phyloP scores from a whole-genome alignment of 768 basidiomycete species.

The Phallus indusiatus region DNA sequence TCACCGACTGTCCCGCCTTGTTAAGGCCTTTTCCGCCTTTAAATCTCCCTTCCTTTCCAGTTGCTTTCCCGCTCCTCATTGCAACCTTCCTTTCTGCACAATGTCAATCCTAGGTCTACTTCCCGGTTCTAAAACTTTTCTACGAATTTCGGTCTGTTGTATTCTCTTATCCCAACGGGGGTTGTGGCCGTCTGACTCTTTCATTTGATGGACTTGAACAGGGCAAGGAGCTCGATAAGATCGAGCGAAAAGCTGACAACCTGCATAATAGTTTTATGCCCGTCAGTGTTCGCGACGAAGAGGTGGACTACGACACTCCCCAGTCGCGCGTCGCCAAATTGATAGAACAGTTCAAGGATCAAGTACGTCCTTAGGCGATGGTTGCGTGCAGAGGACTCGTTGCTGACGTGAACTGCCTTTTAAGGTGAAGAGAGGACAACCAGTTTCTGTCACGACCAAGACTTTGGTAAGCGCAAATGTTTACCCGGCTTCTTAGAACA shows the following conservation, averaged over 20 bases:
- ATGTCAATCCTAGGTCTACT: conserved; percentile 2
- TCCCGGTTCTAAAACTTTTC: not conserved
- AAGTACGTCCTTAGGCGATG: not conserved
- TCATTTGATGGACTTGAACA: not conserved
- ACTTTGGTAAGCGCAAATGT: not conserved
- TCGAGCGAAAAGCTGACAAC: not conserved
- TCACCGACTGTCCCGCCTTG: no score
- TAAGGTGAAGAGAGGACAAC: conserved; percentile 2
- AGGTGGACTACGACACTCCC: conserved; percentile 6
- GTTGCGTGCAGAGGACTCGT: not conserved
- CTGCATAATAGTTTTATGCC: conserved; percentile 5
- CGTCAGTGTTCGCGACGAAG: not conserved
- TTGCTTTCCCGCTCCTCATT: no score
- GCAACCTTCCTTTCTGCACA: not conserved
- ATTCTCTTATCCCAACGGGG: not conserved
- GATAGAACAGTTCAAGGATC: conserved; percentile 4
- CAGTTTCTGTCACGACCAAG: not conserved
- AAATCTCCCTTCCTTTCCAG: no score
- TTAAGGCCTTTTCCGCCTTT: no score
- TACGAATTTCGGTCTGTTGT: not conserved
- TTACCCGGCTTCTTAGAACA: not conserved
- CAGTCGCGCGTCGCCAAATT: not conserved
- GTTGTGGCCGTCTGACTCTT: not conserved
- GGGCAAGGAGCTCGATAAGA: conserved; percentile 1
- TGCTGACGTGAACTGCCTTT: not conserved